phyloP scores from a whole-genome alignment of 2,329 filamentous ascomycete species.

The Thielaviopsis euricoi region DNA sequence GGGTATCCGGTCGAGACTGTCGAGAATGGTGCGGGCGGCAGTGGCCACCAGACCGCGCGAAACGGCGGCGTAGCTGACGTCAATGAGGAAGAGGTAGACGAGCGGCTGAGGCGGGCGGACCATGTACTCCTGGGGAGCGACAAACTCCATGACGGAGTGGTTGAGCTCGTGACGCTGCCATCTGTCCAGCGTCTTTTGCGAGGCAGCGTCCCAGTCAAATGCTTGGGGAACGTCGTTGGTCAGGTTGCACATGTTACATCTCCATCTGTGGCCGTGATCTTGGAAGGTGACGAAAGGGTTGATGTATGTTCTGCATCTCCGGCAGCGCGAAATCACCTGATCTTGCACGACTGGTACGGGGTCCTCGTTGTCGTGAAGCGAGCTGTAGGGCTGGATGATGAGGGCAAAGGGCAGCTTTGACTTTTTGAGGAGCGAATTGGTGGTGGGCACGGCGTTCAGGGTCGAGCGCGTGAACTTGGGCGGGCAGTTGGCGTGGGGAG shows the following conservation, averaged over 20 bases:
- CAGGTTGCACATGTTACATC: slow-evolving; percentile 98
- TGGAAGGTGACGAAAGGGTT: slow-evolving; percentile 95
- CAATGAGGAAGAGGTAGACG: slow-evolving; percentile 89
- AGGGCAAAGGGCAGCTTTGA: slow-evolving; percentile 90
- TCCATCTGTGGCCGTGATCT: slow-evolving; percentile 93
- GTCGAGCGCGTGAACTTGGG: slow-evolving; percentile 92
- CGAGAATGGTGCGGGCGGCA: slow-evolving; percentile 79
- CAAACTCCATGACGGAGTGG: slow-evolving; percentile 91
- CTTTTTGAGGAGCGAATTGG: slow-evolving; percentile 85
- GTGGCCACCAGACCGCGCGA: slow-evolving; percentile 85
- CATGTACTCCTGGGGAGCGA: slow-evolving; percentile 98
- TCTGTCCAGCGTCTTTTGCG: slow-evolving; percentile 80
- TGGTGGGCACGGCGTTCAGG: slow-evolving; percentile 83
- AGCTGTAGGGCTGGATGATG: slow-evolving; percentile 87
- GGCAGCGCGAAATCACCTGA: slow-evolving; percentile 91
- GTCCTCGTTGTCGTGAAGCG: slow-evolving; percentile 86
- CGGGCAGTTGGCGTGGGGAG: slow-evolving; percentile 77
- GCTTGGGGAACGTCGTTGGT: slow-evolving; percentile 98
- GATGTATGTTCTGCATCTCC: slow-evolving; percentile 92
- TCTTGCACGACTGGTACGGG: slow-evolving; percentile 83
- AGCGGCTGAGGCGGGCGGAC: slow-evolving; percentile 89
- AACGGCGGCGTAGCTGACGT: slow-evolving; percentile 81
- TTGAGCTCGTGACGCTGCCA: slow-evolving; percentile 90
- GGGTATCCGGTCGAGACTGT: slow-evolving; percentile 93
- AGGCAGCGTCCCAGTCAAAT: slow-evolving; percentile 91